These are phyloP conservation scores for Penicillium simplicissimum DNA, from an alignment of 495 filamentous ascomycete species.

Conservation along the genomic window DNA sequence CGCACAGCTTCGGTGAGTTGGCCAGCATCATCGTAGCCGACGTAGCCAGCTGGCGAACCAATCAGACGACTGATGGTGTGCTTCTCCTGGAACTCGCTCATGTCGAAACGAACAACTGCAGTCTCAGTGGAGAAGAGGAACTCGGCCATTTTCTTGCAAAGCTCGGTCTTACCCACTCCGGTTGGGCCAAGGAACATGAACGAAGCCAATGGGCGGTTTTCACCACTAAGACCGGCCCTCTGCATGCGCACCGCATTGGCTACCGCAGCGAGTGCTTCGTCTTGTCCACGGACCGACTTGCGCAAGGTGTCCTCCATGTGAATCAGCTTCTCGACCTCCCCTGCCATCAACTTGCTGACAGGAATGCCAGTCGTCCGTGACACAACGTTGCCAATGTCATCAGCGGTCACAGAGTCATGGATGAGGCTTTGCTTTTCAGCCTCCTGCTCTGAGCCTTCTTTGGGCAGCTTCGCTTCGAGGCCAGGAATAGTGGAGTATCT, in stretches of 20 bases:
- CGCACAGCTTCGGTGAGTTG: conserved; percentile 95
- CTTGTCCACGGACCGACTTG: conserved; percentile 84
- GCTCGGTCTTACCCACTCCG: conserved; percentile 94
- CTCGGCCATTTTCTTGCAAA: conserved; percentile 92
- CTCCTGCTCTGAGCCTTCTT: conserved; percentile 60
- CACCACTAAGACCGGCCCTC: conserved; percentile 83
- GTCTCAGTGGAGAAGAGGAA: conserved; percentile 91
- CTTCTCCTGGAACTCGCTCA: conserved; percentile 97
- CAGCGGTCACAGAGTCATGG: conserved; percentile 88
- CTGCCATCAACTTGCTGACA: conserved; percentile 83
- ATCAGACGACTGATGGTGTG: conserved; percentile 93
- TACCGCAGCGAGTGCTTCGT: conserved; percentile 88
- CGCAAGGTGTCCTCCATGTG: conserved; percentile 92
- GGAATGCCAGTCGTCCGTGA: conserved; percentile 91
- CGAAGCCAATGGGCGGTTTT: conserved; percentile 86
- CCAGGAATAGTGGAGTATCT: conserved; percentile 82
- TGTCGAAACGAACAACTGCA: conserved; percentile 92
- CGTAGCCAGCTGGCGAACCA: conserved; percentile 88
- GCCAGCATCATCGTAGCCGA: conserved; percentile 96
- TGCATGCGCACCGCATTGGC: conserved; percentile 94
- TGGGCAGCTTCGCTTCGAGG: conserved; percentile 75
- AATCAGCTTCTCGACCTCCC: conserved; percentile 88
- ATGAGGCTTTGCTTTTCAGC: conserved; percentile 60
- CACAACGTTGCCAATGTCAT: conserved; percentile 92
- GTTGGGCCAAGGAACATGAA: conserved; percentile 99